Evolutionary conservation across 2,329 filamentous ascomycete species (phyloP).

Genomic region (Stenocarpella maydis): DNA sequence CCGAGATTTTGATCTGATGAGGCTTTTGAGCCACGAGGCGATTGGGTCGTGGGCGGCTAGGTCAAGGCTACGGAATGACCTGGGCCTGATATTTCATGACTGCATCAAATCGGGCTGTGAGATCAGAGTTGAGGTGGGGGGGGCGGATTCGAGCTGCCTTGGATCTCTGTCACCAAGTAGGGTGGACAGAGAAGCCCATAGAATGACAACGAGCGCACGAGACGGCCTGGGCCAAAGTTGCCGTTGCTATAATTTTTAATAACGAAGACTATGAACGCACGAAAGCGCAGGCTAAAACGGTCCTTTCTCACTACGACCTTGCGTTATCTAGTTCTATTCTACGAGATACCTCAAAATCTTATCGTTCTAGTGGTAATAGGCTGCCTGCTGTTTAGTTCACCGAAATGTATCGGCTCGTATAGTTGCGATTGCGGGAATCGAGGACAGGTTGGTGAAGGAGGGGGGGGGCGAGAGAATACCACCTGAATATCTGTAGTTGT

Average conservation of each 20-base stretch:
- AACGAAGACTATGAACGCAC: background rate
- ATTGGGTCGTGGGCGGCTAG: background rate
- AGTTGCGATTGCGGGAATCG: no score
- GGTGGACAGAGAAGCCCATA: background rate
- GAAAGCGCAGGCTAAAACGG: background rate
- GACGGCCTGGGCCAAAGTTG: background rate
- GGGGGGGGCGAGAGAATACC: no score
- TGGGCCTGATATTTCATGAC: background rate
- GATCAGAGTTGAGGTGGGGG: no score
- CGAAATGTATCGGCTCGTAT: no score
- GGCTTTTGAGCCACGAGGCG: background rate
- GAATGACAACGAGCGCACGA: background rate
- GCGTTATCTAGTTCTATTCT: background rate
- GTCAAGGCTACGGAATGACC: background rate
- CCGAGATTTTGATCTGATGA: constrained; percentile 26
- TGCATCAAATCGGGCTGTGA: background rate
- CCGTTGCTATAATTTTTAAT: constrained; percentile 1
- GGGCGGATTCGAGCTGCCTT: background rate
- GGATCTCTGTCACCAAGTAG: background rate
- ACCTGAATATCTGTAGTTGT: no score
- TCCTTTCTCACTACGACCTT: background rate
- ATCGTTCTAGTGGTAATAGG: background rate
- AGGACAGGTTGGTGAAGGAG: no score
- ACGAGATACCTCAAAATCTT: background rate
- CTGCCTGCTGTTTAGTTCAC: background rate